phyloP scores from a whole-genome alignment of 805 yeast genomes.

The Myxozyma neglecta region DNA sequence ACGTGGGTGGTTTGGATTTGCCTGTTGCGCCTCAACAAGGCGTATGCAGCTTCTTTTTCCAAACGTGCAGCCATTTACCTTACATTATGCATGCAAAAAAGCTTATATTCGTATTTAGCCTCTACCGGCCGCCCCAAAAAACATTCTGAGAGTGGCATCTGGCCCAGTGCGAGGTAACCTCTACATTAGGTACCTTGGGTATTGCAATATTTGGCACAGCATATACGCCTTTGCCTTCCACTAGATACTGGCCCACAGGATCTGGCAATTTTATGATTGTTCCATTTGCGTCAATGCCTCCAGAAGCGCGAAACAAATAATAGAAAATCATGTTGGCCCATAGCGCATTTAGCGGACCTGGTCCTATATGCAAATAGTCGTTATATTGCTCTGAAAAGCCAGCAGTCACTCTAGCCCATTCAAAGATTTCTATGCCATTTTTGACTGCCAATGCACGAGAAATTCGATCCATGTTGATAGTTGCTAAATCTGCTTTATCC shows the following conservation, averaged over 20 bases:
- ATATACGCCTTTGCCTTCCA: slow-evolving; percentile 5
- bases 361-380: slow-evolving; percentile 20
- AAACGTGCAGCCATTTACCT: not conserved
- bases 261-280: slow-evolving; percentile 12
- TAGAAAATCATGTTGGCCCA: slow-evolving; percentile 22
- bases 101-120: not conserved
- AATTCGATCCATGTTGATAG: slow-evolving; percentile 13
- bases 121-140: slow-evolving; percentile 17
- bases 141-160: slow-evolving; percentile 19
- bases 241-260: slow-evolving; percentile 9
- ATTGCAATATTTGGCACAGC: slow-evolving; percentile 8
- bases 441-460: slow-evolving; percentile 12
- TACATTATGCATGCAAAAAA: not conserved
- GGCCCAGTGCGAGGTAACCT: slow-evolving; percentile 16
- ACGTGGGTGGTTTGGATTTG: too few relatives aligned
- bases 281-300: slow-evolving; percentile 21
- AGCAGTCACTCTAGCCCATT: slow-evolving; percentile 17
- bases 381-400: slow-evolving; percentile 7
- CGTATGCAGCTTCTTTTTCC: too few relatives aligned
- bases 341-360: slow-evolving; percentile 4
- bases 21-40: too few relatives aligned
- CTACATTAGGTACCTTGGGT: slow-evolving; percentile 8
- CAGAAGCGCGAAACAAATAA: slow-evolving; percentile 24
- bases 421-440: slow-evolving; percentile 18
- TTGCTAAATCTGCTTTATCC: slow-evolving; percentile 4